A percentile compares a stretch with the other conserved stretches of the same genome.
Evolutionary conservation across 2,329 filamentous ascomycete species (phyloP).

Genomic region (Ceratocystiopsis brevicomis): DNA sequence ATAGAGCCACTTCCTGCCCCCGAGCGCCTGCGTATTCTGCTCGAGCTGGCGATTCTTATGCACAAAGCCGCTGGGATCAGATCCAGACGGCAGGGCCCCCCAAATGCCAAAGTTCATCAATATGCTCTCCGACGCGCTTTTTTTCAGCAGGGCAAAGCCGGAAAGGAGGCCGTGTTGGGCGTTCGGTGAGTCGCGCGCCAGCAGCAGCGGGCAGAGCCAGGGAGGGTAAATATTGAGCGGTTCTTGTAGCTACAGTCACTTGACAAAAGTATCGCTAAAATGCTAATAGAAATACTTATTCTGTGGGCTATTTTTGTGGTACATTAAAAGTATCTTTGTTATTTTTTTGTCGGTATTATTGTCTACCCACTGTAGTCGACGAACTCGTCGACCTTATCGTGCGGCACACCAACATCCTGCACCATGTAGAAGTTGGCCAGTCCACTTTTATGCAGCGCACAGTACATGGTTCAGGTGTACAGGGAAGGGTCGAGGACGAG

Average conservation of each 20-base stretch:
- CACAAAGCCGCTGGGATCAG: conserved; percentile 27
- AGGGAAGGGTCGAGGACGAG: conserved; percentile 42
- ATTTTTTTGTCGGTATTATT: too few relatives aligned
- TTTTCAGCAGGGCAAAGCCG: conserved; percentile 21
- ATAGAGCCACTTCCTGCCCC: conserved; percentile 53
- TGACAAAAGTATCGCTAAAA: too few relatives aligned
- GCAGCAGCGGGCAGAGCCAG: conserved; percentile 35
- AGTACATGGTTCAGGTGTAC: conserved; percentile 46
- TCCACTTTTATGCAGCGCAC: conserved; percentile 42
- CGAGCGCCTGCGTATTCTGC: conserved; percentile 34
- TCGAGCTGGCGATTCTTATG: conserved; percentile 40
- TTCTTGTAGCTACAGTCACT: conserved; percentile 27
- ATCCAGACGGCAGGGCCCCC: conserved; percentile 24
- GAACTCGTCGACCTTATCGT: conserved; percentile 23
- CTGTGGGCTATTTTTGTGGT: too few relatives aligned
- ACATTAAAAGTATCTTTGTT: too few relatives aligned
- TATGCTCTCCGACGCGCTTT: conserved; percentile 12
- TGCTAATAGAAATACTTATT: too few relatives aligned
- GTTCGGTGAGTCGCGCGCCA: conserved; percentile 22
- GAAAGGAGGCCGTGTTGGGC: conserved; percentile 28
- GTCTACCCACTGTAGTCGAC: too few relatives aligned
- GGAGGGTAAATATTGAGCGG: conserved; percentile 31
- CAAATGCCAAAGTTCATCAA: conserved; percentile 46
- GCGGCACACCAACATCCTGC: conserved; percentile 41
- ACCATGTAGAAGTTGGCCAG: conserved; percentile 42